A percentile compares a stretch with the other conserved stretches of the same genome.
phyloP scores from a whole-genome alignment of 148 eudicot species.

The Bassia scoparia region DNA sequence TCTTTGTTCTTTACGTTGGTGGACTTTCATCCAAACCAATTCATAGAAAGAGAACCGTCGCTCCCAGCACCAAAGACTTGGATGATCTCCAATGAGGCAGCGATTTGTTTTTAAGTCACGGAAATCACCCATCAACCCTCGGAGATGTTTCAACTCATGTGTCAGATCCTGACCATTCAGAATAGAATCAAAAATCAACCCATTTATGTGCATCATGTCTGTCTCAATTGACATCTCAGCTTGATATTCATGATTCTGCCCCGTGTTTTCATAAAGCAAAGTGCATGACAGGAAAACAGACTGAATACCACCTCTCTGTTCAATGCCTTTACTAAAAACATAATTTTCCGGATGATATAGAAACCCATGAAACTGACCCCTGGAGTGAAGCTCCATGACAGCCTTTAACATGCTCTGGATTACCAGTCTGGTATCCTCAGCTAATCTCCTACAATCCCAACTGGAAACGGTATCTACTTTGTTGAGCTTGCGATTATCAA shows the following conservation, averaged over 20 bases:
- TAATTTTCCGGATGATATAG: background rate
- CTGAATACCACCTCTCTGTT: background rate
- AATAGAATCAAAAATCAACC: background rate
- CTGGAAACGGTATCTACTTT: background rate
- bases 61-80: background rate
- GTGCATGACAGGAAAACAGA: background rate
- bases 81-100: background rate
- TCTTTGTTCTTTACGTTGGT: background rate
- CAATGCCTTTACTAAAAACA: background rate
- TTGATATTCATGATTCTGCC: background rate
- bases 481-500: background rate
- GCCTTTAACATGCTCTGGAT: background rate
- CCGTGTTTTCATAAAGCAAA: background rate
- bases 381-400: background rate
- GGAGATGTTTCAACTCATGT: background rate
- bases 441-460: background rate
- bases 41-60: background rate
- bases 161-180: background rate
- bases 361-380: background rate
- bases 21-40: background rate
- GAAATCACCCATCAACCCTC: background rate
- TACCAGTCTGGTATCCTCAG: background rate
- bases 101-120: background rate
- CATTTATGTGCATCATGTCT: background rate
- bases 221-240: background rate